Conservation (phyloP, 2,329 filamentous ascomycete genomes). For the Aspergillus ibericus region DNA sequence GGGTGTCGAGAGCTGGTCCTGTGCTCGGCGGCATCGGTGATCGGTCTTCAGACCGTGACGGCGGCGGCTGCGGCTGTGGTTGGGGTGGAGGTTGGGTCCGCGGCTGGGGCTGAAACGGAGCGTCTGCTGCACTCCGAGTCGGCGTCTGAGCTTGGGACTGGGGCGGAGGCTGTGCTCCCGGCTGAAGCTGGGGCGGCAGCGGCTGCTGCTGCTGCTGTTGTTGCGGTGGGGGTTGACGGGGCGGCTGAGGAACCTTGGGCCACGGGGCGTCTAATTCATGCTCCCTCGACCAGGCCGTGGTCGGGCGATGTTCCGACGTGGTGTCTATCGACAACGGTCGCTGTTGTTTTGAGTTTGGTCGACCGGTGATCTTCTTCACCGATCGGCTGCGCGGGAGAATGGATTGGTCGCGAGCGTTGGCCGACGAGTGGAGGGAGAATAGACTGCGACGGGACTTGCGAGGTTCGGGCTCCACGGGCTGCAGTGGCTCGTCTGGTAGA, state of each 20-base stretch:
- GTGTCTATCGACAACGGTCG: conserved; percentile 15
- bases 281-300: conserved; percentile 4
- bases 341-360: conserved; percentile 10
- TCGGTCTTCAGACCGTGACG: neutral
- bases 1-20: conserved; percentile 15
- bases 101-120: neutral
- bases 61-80: neutral
- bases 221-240: conserved; percentile 4
- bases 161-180: conserved; percentile 8
- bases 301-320: conserved; percentile 2
- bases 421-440: conserved; percentile 22
- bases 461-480: conserved; percentile 23
- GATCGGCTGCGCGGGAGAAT: conserved; percentile 31
- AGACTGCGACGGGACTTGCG: conserved; percentile 25
- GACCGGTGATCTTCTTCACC: conserved; percentile 25
- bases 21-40: conserved; percentile 24
- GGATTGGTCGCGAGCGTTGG: conserved; percentile 19
- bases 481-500: conserved; percentile 12
- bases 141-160: neutral
- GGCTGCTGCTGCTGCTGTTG: conserved; percentile 14
- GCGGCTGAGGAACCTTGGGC: neutral
- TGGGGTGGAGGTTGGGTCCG: neutral
- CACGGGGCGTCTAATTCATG: conserved; percentile 5
- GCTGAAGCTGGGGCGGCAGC: conserved; percentile 2
- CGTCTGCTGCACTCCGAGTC: neutral